Evolutionary conservation across 495 filamentous ascomycete species (phyloP), one percentile per base, ranked within the genome.

Genomic region (Penicillium odoratum): DNA sequence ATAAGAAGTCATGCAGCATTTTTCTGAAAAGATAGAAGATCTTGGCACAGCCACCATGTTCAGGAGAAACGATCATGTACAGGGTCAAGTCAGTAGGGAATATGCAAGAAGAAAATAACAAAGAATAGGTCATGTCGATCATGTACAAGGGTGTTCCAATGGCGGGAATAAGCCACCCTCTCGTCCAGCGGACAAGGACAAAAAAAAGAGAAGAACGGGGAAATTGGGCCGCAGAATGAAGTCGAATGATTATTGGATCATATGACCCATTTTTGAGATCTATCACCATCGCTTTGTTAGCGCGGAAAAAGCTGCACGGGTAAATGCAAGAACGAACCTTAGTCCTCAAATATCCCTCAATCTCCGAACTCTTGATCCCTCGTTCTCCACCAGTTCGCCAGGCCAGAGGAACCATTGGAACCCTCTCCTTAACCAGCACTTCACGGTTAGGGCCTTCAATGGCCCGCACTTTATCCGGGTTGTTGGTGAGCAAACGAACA

Each of bases 391-490:
- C 90, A 57, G 82, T 82, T 59, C 88, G 88, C 94, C 94, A 98
- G 10, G 90, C 90, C 51, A 97, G 71, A n/a, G 94, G 94, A 40
- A 98, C 84, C 94, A 98, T 98, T 1, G 92, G 83, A 29, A 98
- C 91, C 45, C 95, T 78, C 68, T 97, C 93, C 61, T 85, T 92
- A 7, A 98, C 93, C 47, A 85, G 81, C 5, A 98, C 80, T 75
- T 97, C 93, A 21, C 91, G 79, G 57, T 89, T 88, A 0, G 91
- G 90, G 0, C 94, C 94, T 66, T 98, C 94, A 7, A 98, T 90
- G 3, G 94, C 94, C 26, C 92, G 81, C 31, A 98, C 87, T 78
- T 98, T 98, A 61, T 98, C 94, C 0, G 94, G 94, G 66, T 98
- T 98, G 71, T 98, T 98, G n/a, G 94, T 98, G 57, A 98, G 75